Evolutionary conservation across 192 early-diverging fungal species (phyloP), one percentile per base, ranked within the genome.

Genomic region (Thamnidium elegans): DNA sequence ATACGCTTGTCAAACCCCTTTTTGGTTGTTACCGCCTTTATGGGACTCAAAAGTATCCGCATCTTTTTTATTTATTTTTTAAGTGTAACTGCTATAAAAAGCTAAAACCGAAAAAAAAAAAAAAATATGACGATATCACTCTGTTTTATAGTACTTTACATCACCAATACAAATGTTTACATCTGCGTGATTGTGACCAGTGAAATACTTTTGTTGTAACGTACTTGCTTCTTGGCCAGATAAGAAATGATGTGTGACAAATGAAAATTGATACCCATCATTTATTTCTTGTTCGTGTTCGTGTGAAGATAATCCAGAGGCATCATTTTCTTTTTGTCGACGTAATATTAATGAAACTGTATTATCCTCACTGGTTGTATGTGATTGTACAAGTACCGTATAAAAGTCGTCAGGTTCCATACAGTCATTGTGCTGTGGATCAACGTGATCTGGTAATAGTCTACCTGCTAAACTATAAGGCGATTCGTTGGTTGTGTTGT

Each of bases 391-490:
- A 9, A 21, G n/a, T 34, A 63, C 30, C 20, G 51, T 63, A 39
- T 50, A 65, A 65, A 65, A 65, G 4, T 48, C 63, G 17, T 54
- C 31, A 32, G 50, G 63, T 23, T 65, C 63, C 63, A 65, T 65
- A 11, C 63, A 65, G 32, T 65, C 63, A 53, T 53, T 65, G 32
- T 55, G 48, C 13, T 54, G 19, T 3, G 31, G 52, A 54, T 65
- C 63, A 5, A 23, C 21, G 36, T 55, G 32, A 52, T 63, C 20
- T 7, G 32, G 13, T 50, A 55, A 54, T 23, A 32, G 48, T 30
- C 54, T 32, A 3, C 63, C 63, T 17, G 23, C 30, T 7, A 65
- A 23, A 32, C 63, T 50, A 55, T 54, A n/a, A 39, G 36, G 36
- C 9, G 36, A 39, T 1, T 20, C 42, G 14, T 55, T 48, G 43